phyloP scores from a whole-genome alignment of 2,329 filamentous ascomycete genomes.

The Botrytis fragariae region DNA sequence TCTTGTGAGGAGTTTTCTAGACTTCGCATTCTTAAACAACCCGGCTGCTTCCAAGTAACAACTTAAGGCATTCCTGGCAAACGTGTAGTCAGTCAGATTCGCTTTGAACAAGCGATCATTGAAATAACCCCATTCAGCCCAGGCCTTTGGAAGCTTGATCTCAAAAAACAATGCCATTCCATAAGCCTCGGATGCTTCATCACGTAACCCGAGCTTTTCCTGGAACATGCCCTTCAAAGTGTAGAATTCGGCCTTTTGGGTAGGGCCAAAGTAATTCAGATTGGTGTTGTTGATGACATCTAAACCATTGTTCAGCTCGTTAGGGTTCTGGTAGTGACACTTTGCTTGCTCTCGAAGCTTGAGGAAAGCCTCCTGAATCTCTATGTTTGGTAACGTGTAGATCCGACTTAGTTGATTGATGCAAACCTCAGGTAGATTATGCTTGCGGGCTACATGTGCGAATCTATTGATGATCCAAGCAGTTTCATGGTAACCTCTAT shows the following conservation, averaged over 20 bases:
- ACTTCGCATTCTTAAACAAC: constrained; percentile 96
- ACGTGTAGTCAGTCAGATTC: constrained; percentile 75
- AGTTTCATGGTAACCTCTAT: constrained; percentile 96
- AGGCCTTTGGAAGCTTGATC: constrained; percentile 91
- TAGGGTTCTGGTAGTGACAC: constrained; percentile 95
- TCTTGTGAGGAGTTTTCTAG: constrained; percentile 85
- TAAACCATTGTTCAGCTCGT: constrained; percentile 85
- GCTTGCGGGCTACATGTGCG: constrained; percentile 94
- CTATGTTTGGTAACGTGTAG: constrained; percentile 97
- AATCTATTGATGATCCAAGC: constrained; percentile 99
- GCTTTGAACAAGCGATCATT: constrained; percentile 96
- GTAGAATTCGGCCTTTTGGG: constrained; percentile 98
- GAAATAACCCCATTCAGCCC: constrained; percentile 99
- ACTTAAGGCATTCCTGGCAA: constrained; percentile 87
- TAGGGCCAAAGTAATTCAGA: constrained; percentile 92
- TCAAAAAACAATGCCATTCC: constrained; percentile 95
- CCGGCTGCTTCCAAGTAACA: constrained; percentile 96
- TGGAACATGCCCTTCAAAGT: constrained; percentile 99
- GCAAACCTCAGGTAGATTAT: constrained; percentile 94
- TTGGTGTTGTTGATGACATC: constrained; percentile 99
- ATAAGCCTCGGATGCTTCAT: constrained; percentile 90
- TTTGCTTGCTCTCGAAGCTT: constrained; percentile 98
- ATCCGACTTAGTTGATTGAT: constrained; percentile 96
- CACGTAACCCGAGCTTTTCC: constrained; percentile 85
- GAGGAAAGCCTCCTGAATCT: constrained; percentile 98